A percentile compares a stretch with the other conserved stretches of the same genome.
Conservation (phyloP, 176 grass and related monocot species). For the Olyra latifolia region DNA sequence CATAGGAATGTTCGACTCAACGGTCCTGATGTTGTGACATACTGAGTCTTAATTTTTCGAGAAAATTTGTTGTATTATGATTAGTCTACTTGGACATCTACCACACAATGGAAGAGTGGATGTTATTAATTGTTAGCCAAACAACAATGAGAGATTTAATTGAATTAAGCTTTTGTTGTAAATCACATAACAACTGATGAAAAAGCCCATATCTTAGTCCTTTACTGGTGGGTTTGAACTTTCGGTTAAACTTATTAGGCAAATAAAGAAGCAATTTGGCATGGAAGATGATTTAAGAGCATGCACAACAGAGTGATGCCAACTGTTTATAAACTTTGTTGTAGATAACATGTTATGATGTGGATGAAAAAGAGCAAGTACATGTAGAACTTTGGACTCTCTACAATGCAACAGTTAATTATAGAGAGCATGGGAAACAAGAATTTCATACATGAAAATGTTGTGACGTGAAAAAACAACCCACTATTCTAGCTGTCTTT, state of each 20-base stretch:
- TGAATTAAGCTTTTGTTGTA: not conserved
- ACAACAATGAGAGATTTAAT: not conserved
- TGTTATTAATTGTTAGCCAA: not conserved
- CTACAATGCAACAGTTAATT: too few species aligned
- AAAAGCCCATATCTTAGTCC: not conserved
- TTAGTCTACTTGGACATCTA: conserved; percentile 12
- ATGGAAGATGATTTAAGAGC: not conserved
- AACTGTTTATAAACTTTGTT: too few species aligned
- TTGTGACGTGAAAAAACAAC: too few species aligned
- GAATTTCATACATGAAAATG: too few species aligned
- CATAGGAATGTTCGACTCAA: not conserved
- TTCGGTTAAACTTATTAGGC: too few species aligned
- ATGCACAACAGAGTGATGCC: too few species aligned
- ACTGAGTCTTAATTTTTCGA: not conserved
- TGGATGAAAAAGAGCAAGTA: too few species aligned
- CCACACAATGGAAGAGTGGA: not conserved
- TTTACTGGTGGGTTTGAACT: too few species aligned
- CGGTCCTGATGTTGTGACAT: not conserved
- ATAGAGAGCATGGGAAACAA: too few species aligned
- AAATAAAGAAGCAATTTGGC: not conserved
- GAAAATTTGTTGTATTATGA: not conserved
- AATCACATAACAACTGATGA: not conserved
- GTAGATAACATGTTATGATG: too few species aligned
- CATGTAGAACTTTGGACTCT: too few species aligned
- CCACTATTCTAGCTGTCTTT: too few species aligned